These are phyloP conservation scores for Tulasnella sp. DNA, from an alignment of 768 basidiomycete species.

Conservation along the genomic window DNA sequence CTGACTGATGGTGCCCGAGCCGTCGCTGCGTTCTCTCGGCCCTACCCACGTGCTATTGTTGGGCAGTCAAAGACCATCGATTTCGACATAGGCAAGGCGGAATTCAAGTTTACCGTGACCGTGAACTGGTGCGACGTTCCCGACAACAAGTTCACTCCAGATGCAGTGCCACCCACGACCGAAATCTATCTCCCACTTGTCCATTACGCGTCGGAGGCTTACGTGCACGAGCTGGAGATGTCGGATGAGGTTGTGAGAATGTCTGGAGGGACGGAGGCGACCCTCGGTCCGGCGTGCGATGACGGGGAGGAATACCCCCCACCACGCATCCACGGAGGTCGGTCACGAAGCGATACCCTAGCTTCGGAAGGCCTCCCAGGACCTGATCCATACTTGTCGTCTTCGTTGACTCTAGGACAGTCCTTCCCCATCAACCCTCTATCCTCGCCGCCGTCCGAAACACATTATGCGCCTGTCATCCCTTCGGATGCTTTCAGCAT, in stretches of 20 bases:
- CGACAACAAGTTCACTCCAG: slow-evolving; percentile 16
- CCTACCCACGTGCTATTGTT: slow-evolving; percentile 65
- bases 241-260: background rate
- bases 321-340: slow-evolving; percentile 18
- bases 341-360: slow-evolving; percentile 14
- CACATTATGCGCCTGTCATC: background rate
- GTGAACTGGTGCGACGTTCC: slow-evolving; percentile 49
- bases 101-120: slow-evolving; percentile 54
- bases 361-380: background rate
- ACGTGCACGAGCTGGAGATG: slow-evolving; percentile 5
- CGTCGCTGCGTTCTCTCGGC: slow-evolving; percentile 69
- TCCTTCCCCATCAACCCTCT: background rate
- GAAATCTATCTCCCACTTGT: slow-evolving; percentile 87
- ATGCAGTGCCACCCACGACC: slow-evolving; percentile 38
- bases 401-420: background rate
- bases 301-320: slow-evolving; percentile 4
- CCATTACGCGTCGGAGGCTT: slow-evolving; percentile 55
- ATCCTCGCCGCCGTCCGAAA: background rate
- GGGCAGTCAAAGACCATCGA: slow-evolving; percentile 52
- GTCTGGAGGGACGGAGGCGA: slow-evolving; percentile 21
- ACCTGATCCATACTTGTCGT: background rate
- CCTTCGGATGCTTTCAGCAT: slow-evolving; percentile 19
- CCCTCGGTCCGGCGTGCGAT: slow-evolving; percentile 15
- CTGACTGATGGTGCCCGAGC: slow-evolving; percentile 80
- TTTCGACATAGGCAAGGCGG: slow-evolving; percentile 62